Evolutionary conservation across 768 basidiomycete genomes (phyloP).

Genomic region (Rhodotorula taiwanensis): DNA sequence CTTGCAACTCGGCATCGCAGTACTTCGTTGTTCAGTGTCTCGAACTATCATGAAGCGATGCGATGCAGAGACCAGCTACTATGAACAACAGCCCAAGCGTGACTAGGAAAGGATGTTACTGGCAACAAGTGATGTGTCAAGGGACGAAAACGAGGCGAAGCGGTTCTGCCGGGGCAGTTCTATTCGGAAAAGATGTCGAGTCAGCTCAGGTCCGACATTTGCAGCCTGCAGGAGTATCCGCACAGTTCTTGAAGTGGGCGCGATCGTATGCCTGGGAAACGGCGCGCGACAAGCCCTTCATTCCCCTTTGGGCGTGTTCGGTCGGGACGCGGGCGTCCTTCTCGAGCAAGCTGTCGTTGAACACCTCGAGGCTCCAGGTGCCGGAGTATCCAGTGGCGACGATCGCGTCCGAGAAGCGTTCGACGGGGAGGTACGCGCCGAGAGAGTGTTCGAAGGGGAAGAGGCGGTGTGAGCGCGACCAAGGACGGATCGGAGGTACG

Average conservation of each 20-base stretch:
- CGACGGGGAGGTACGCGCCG: slow-evolving; percentile 47
- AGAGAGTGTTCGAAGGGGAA: slow-evolving; percentile 45
- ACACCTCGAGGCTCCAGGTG: slow-evolving; percentile 48
- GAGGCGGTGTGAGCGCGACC: slow-evolving; percentile 48
- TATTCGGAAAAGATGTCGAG: too few species aligned
- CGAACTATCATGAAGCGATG: too few species aligned
- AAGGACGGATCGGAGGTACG: slow-evolving; percentile 41
- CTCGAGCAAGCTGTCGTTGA: slow-evolving; percentile 44
- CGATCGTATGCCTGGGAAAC: slow-evolving; percentile 13
- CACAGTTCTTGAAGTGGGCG: background rate
- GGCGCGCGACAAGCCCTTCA: slow-evolving; percentile 5
- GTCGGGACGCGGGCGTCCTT: slow-evolving; percentile 6
- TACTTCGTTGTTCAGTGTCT: too few species aligned
- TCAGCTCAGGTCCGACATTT: too few species aligned
- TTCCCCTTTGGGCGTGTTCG: slow-evolving; percentile 33
- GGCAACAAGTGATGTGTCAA: too few species aligned
- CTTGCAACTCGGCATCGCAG: too few species aligned
- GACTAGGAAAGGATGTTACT: too few species aligned
- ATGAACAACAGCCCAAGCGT: too few species aligned
- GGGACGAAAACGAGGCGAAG: background rate
- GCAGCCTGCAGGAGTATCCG: too few species aligned
- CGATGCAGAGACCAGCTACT: too few species aligned
- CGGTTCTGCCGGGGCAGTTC: too few species aligned
- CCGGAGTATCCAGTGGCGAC: slow-evolving; percentile 46
- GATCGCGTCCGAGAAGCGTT: slow-evolving; percentile 44